Base-by-base conservation (phyloP, 139 green algal species). In the Chlamydomonas sphaeroides region DNA sequence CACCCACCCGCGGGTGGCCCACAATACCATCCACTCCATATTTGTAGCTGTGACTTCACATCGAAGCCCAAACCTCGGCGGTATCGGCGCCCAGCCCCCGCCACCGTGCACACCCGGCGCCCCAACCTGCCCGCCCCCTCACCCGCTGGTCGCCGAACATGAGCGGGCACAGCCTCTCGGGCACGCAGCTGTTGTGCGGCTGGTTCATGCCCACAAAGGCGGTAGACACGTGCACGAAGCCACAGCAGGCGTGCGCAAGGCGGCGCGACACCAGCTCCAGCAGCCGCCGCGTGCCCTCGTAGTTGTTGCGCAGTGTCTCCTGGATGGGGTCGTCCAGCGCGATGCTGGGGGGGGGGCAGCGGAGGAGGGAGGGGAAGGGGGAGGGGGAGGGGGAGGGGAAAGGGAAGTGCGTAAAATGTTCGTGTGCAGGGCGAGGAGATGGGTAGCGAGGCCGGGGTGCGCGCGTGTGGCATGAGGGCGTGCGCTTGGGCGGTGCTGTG, bases 241-340 rank as follows among this genome's bases (percentile, higher is more conserved):
- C 74, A 3, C 59, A 59, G 38, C 39, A 62, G 20, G 3, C 1
- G 56, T 26, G 38, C 6, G 59, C 25, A 59, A 80, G 74, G n/a
- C n/a, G 59, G 30, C 2, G 1, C 74, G 51, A 59, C 39, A 70
- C 39, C 59, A 87, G 61, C 42, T 65, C 73, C 53, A 87, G 53
- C 62, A 87, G 65, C 53, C 67, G 53, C 38, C 30, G 45, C 33
- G 63, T 87, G 69, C 65, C 63, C 63, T 74, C 68, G 68, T 91
- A 91, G 86, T 93, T 93, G 66, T 88, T 85, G 41, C 39, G 59
- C 59, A 94, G 73, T 0, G 90, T 89, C 26, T 65, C 39, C 71
- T 92, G 88, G 28, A 92, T 82, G 45, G 86, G 84, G 32, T 90
- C 90, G 49, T 92, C 88, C 8, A 92, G 85, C 26, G 79, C 78